phyloP scores from a whole-genome alignment of 2,329 filamentous ascomycete species.

The Gaeumannomyces sp. region DNA sequence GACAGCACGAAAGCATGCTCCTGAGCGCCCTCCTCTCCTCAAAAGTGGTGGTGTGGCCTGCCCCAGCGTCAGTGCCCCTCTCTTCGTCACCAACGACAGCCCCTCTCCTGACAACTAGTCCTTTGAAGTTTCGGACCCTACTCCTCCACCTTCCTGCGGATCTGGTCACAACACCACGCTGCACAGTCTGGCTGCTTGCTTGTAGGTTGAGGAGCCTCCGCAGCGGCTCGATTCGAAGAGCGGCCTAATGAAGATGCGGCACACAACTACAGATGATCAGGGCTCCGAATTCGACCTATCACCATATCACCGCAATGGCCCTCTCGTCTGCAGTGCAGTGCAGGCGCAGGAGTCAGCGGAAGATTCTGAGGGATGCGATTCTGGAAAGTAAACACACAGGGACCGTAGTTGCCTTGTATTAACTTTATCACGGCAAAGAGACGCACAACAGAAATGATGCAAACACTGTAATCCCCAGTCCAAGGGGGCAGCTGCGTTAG shows the following conservation, averaged over 20 bases:
- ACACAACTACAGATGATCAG: slow-evolving; percentile 5
- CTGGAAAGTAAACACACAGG: too few species aligned
- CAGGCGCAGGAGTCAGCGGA: neutral
- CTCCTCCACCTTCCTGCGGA: neutral
- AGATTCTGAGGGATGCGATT: neutral
- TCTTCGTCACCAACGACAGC: neutral
- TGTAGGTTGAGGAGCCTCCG: neutral
- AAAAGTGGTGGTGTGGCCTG: too few species aligned
- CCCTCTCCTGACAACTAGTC: too few species aligned
- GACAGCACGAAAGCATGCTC: neutral
- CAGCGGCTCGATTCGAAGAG: neutral
- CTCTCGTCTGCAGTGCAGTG: slow-evolving; percentile 1
- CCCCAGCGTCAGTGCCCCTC: too few species aligned
- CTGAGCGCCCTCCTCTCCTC: neutral
- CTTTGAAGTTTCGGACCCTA: neutral
- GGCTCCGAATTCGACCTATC: neutral
- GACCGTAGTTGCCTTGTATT: neutral
- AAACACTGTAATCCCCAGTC: neutral
- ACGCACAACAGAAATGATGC: neutral
- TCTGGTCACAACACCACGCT: neutral
- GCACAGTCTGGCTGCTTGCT: neutral
- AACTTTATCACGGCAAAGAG: slow-evolving; percentile 1
- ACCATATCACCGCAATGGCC: neutral
- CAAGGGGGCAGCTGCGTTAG: neutral
- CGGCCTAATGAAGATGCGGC: neutral